Conservation (phyloP, 768 basidiomycete genomes). For the Hemileccinum impolitum region DNA sequence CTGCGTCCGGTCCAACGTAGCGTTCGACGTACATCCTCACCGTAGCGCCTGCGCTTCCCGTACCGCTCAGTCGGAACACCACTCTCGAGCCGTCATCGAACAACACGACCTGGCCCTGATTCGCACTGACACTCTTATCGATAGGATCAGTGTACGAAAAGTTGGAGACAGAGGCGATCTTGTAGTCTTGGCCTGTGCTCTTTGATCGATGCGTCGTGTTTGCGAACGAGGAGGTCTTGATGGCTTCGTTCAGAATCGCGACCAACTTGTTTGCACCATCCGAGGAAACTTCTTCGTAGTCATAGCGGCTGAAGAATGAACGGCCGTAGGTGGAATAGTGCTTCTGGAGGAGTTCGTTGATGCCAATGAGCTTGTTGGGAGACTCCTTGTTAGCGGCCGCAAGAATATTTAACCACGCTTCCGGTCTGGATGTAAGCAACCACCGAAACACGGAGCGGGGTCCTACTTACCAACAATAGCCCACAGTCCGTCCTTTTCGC, state of each 20-base stretch:
- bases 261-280: slow-evolving; percentile 88
- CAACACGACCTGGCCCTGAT: slow-evolving; percentile 92
- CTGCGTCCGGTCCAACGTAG: slow-evolving; percentile 70
- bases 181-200: slow-evolving; percentile 68
- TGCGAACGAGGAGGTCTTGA: slow-evolving; percentile 65
- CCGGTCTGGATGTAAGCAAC: slow-evolving; percentile 1
- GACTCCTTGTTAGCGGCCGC: slow-evolving; percentile 81
- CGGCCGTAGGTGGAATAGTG: slow-evolving; percentile 95
- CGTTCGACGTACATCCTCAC: slow-evolving; percentile 96
- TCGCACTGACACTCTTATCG: slow-evolving; percentile 86
- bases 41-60: slow-evolving; percentile 94
- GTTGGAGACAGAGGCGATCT: slow-evolving; percentile 72
- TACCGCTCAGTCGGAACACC: slow-evolving; percentile 94
- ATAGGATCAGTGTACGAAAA: slow-evolving; percentile 99
- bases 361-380: slow-evolving; percentile 73
- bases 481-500: slow-evolving; percentile 99
- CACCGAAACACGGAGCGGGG: slow-evolving; percentile 3
- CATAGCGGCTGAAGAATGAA: slow-evolving; percentile 98
- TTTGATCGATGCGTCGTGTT: slow-evolving; percentile 65
- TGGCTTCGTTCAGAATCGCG: slow-evolving; percentile 65
- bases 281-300: slow-evolving; percentile 96
- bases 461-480: slow-evolving; percentile 78
- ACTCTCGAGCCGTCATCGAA: slow-evolving; percentile 93
- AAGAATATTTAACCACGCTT: slow-evolving; percentile 97
- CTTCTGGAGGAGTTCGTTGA: slow-evolving; percentile 84